Evolutionary conservation across 495 filamentous ascomycete genomes (phyloP).

Genomic region (Friedmanniomyces simplex): DNA sequence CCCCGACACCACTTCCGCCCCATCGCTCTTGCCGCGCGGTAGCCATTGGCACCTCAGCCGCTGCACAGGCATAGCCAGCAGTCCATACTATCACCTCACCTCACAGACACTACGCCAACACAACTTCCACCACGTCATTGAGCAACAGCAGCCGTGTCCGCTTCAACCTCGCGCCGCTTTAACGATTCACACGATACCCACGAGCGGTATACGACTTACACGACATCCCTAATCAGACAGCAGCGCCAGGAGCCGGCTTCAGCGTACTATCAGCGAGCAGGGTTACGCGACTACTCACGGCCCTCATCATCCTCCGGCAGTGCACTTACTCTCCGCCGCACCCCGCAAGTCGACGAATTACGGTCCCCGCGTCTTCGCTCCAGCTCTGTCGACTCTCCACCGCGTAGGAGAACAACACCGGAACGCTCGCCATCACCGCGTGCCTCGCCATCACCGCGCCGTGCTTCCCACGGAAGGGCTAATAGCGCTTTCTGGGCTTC

Average conservation of each 20-base stretch:
- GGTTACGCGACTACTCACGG: slow-evolving; percentile 29
- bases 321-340: slow-evolving; percentile 41
- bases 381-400: slow-evolving; percentile 27
- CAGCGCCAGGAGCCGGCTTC: slow-evolving; percentile 48
- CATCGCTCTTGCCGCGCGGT: background rate
- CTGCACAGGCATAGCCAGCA: background rate
- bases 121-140: background rate
- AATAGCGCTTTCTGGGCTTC: slow-evolving; percentile 22
- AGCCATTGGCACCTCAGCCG: background rate
- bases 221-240: slow-evolving; percentile 36
- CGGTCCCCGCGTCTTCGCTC: slow-evolving; percentile 26
- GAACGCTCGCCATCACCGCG: slow-evolving; percentile 9
- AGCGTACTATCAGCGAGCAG: slow-evolving; percentile 22
- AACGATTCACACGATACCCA: slow-evolving; percentile 43
- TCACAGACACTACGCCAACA: background rate
- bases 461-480: slow-evolving; percentile 21
- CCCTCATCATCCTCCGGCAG: slow-evolving; percentile 44
- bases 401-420: background rate
- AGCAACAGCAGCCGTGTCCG: slow-evolving; percentile 26
- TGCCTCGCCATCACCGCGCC: slow-evolving; percentile 10
- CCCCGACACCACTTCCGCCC: background rate
- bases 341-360: slow-evolving; percentile 35
- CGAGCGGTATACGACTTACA: slow-evolving; percentile 47
- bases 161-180: slow-evolving; percentile 14
- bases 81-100: background rate